phyloP scores from a whole-genome alignment of 129 eudicot species.

The Centella asiatica region DNA sequence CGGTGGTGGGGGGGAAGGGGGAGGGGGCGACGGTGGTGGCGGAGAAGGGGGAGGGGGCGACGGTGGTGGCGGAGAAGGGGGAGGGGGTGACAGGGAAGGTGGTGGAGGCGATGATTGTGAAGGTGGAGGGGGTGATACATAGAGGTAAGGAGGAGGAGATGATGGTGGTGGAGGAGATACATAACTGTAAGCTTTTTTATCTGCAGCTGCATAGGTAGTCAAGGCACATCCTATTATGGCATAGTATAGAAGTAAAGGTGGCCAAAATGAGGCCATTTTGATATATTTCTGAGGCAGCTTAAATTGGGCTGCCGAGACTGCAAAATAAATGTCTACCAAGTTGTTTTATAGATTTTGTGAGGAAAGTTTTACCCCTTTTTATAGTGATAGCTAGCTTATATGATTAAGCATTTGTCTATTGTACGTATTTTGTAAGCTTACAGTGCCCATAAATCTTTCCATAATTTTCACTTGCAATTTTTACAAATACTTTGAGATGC shows the following conservation, averaged over 20 bases:
- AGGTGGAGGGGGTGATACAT: conserved; percentile 3
- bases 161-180: conserved; percentile 9
- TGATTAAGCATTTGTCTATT: no score
- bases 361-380: not conserved
- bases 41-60: not conserved
- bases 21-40: not conserved
- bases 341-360: not conserved
- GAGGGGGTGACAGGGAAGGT: not conserved
- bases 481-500: no score
- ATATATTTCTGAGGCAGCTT: no score
- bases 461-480: no score
- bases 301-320: not conserved
- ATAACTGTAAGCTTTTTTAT: not conserved
- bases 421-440: no score
- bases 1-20: not conserved
- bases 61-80: not conserved
- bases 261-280: conserved; percentile 12
- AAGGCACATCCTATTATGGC: not conserved
- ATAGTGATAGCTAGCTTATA: no score
- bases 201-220: not conserved
- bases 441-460: no score
- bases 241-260: not conserved
- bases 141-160: conserved; percentile 6
- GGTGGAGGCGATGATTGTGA: not conserved
- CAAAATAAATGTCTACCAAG: not conserved